Percentiles rank a stretch among this genome's conserved stretches.
These are phyloP conservation scores for Passiflora organensis DNA, from an alignment of 345 rosid species.

Conservation along the genomic window DNA sequence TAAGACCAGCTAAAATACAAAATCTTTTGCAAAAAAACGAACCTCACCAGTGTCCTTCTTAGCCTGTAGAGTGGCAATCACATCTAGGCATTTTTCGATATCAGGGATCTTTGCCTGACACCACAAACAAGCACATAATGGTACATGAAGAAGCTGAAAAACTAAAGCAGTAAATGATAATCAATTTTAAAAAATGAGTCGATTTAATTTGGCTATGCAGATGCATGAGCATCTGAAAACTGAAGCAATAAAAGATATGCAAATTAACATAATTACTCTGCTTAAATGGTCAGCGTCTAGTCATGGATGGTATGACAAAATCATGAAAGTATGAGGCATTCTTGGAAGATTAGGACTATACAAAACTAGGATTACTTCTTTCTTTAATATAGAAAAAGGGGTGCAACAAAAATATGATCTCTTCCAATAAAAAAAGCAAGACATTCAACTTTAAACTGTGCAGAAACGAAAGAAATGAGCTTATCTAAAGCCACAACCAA, in stretches of 20 bases:
- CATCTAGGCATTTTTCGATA: conserved; percentile 84
- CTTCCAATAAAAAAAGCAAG: neutral
- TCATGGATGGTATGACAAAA: neutral
- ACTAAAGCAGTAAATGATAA: neutral
- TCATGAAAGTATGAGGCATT: too few species aligned
- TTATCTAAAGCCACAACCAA: too few species aligned
- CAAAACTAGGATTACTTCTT: neutral
- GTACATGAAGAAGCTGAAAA: conserved; percentile 1
- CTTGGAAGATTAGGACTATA: too few species aligned
- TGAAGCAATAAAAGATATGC: too few species aligned
- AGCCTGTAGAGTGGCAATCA: conserved; percentile 73
- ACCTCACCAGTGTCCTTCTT: conserved; percentile 88
- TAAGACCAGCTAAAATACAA: conserved; percentile 1
- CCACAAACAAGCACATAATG: conserved; percentile 12
- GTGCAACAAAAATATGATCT: neutral
- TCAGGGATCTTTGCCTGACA: conserved; percentile 87
- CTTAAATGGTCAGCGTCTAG: too few species aligned
- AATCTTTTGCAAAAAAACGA: conserved; percentile 30
- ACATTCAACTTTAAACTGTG: neutral
- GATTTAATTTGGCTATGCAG: neutral
- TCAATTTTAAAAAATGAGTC: neutral
- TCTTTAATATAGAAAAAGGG: too few species aligned
- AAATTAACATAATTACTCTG: too few species aligned
- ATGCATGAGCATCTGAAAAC: too few species aligned
- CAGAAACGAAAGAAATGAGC: neutral